These are phyloP conservation scores for Penicillium concentricum DNA, from an alignment of 2,329 filamentous ascomycete species.

Conservation along the genomic window DNA sequence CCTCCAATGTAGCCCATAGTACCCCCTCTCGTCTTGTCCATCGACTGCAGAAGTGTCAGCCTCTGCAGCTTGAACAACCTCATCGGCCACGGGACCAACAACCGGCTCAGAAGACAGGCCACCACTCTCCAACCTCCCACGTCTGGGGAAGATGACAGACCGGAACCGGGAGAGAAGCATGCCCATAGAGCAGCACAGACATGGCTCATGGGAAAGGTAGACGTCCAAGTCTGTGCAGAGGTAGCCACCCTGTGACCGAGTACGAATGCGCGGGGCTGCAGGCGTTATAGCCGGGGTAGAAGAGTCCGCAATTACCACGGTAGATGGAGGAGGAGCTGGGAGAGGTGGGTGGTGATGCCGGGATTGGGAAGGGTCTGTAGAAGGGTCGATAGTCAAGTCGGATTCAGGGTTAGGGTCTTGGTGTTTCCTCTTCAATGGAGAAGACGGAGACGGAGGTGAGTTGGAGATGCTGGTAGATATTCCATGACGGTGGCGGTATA, in stretches of 20 bases:
- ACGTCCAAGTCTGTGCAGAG: conserved; percentile 91
- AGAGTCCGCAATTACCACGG: conserved; percentile 1
- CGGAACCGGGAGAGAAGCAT: conserved; percentile 92
- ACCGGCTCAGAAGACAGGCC: conserved; percentile 72
- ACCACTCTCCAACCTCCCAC: conserved; percentile 74
- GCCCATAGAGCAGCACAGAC: conserved; percentile 95
- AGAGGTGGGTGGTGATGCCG: conserved; percentile 13
- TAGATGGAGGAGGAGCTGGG: conserved; percentile 14
- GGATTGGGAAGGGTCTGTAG: conserved; percentile 17
- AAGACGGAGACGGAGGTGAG: neutral
- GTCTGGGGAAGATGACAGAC: conserved; percentile 67
- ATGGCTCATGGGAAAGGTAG: conserved; percentile 93
- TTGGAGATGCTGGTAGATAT: neutral
- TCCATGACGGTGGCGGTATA: conserved; percentile 57
- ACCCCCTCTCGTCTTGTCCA: conserved; percentile 16
- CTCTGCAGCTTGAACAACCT: conserved; percentile 13
- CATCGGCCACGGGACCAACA: conserved; percentile 13
- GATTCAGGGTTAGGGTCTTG: conserved; percentile 15
- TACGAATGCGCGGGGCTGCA: conserved; percentile 63
- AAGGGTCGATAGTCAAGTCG: neutral
- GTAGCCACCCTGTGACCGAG: conserved; percentile 77
- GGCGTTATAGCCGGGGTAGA: neutral
- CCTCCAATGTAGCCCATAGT: conserved; percentile 64
- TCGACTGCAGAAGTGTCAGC: neutral
- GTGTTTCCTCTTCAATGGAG: conserved; percentile 22